Conservation (phyloP, 2,329 filamentous ascomycete genomes). For the Plenodomus biglobosus region DNA sequence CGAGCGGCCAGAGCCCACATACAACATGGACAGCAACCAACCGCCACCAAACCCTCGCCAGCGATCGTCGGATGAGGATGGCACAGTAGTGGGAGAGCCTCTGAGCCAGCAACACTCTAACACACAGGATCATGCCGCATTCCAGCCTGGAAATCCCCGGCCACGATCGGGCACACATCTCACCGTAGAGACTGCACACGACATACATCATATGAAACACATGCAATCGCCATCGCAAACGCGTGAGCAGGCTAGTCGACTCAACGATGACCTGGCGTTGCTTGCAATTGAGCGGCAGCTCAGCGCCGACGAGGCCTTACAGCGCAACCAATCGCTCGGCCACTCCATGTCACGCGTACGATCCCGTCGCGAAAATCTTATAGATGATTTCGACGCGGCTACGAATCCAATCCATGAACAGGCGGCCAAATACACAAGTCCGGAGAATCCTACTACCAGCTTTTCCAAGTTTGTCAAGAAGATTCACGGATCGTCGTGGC, state of each 20-base stretch:
- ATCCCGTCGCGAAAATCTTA: conserved; percentile 57
- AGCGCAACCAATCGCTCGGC: conserved; percentile 38
- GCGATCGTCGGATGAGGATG: conserved; percentile 43
- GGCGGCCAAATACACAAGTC: conserved; percentile 64
- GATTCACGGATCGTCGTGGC: conserved; percentile 64
- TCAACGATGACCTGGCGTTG: conserved; percentile 68
- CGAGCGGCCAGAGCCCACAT: conserved; percentile 42
- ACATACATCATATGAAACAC: conserved; percentile 26
- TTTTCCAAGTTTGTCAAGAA: conserved; percentile 66
- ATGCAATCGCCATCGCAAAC: conserved; percentile 56
- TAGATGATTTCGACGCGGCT: conserved; percentile 67
- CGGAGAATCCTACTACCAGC: conserved; percentile 62
- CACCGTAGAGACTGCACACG: conserved; percentile 51
- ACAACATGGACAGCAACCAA: conserved; percentile 35
- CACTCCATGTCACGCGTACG: conserved; percentile 55
- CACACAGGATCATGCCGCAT: conserved; percentile 8
- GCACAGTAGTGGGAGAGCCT: conserved; percentile 43
- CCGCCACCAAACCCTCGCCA: conserved; percentile 22
- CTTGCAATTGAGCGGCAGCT: conserved; percentile 65
- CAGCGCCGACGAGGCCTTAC: conserved; percentile 47
- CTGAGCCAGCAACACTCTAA: conserved; percentile 33
- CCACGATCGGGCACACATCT: conserved; percentile 48
- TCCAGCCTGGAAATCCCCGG: conserved; percentile 9
- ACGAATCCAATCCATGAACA: conserved; percentile 71
- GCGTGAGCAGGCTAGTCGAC: conserved; percentile 61